These are phyloP conservation scores for Oryza longistaminata DNA, from an alignment of 176 grass and related monocot genomes.

Conservation along the genomic window DNA sequence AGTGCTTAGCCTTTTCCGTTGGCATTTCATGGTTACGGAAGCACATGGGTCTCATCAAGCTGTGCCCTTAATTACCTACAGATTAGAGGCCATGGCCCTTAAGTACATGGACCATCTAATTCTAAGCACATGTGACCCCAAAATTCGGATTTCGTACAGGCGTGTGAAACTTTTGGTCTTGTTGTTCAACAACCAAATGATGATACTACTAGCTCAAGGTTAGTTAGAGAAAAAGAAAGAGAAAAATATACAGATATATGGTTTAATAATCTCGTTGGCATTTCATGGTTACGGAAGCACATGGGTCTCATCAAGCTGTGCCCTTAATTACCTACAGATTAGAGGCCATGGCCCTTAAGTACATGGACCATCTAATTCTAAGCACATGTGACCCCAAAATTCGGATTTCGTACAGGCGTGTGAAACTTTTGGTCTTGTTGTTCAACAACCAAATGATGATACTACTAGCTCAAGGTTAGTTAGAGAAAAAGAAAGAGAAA, in stretches of 20 bases:
- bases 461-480: not conserved
- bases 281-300: slow-evolving; percentile 6
- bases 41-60: not conserved
- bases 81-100: not conserved
- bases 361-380: slow-evolving; percentile 15
- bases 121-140: slow-evolving; percentile 18
- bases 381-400: not conserved
- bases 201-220: not conserved
- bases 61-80: not conserved
- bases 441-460: not conserved
- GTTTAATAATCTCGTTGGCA: not conserved
- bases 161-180: not conserved
- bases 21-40: not conserved
- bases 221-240: not conserved
- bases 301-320: not conserved
- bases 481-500: not conserved
- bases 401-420: not conserved
- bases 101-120: not conserved
- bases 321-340: not conserved
- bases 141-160: not conserved
- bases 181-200: slow-evolving; percentile 4
- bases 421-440: not conserved
- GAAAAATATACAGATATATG: not conserved
- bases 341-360: not conserved
- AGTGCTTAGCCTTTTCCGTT: slow-evolving; percentile 3